Percentiles rank a stretch among this genome's conserved stretches.
Evolutionary conservation across 2,329 filamentous ascomycete species (phyloP).

Genomic region (Trichoderma aggressivum): DNA sequence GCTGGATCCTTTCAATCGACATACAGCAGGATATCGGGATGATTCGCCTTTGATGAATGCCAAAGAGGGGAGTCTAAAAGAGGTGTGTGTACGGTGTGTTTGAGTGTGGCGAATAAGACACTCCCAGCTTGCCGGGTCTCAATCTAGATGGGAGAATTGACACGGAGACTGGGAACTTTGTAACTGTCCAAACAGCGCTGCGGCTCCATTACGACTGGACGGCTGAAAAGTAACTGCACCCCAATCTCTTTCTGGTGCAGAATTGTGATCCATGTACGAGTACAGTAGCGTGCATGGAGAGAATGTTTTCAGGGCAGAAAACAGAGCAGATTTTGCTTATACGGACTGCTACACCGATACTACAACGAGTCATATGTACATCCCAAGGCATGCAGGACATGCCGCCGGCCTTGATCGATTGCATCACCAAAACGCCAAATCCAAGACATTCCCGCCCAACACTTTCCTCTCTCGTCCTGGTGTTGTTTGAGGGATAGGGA

Average conservation of each 20-base stretch:
- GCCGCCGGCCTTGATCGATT: background rate
- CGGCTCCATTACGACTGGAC: background rate
- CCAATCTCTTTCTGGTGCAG: background rate
- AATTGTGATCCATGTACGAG: background rate
- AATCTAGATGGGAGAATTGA: background rate
- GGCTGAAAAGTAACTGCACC: background rate
- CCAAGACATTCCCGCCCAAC: background rate
- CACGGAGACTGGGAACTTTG: background rate
- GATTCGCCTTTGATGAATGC: background rate
- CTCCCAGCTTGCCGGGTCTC: background rate
- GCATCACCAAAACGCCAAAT: constrained; percentile 6
- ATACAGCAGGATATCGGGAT: background rate
- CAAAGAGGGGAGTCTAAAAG: background rate
- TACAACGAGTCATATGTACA: constrained; percentile 3
- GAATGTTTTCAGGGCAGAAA: background rate
- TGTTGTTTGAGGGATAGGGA: background rate
- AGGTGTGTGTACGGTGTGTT: background rate
- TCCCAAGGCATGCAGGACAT: background rate
- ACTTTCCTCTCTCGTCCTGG: background rate
- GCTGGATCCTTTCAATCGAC: background rate
- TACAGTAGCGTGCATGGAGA: background rate
- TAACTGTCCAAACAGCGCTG: background rate
- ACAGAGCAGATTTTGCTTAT: background rate
- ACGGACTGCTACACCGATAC: background rate
- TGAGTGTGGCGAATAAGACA: background rate